Base-by-base conservation (phyloP, 2,329 filamentous ascomycete genomes). In the Hypomyces rosellus region DNA sequence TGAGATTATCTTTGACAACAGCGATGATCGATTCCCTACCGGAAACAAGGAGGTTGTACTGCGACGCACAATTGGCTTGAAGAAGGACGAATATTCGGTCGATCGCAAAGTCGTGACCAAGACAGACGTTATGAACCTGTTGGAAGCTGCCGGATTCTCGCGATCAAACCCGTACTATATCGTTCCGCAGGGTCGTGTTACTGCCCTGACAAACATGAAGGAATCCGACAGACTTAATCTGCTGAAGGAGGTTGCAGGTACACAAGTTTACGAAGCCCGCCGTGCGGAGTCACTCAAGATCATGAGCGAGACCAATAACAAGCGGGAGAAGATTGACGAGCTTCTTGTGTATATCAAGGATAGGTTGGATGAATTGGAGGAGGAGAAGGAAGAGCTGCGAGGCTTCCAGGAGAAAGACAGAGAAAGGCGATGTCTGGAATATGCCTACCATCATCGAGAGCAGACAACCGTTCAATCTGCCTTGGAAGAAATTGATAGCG, bases 121-220 rank as follows among this genome's bases (percentile, higher is more conserved):
- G 67, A 80, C 84, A 55, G 93, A 99, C 66, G 92, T 99, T 53
- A 88, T 95, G 76, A 95, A 96, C 66, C 79, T 99, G 36, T 80
- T 99, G 39, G 93, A 99, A 68, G 95, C 90, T 7, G 93, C 93
- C 13, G 93, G 93, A 16, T 97, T 99, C 69, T 97, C 92, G 54
- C 84, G 90, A 58, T 96, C 91, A 51, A 99, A 99, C 66, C 93
- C 93, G 22, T 99, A 97, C 76, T 99, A 99, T 68, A 99, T 99
- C 61, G 95, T 99, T 2, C 93, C 95, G 0, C 93, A 99, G 68
- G 93, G 93, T 48, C 89, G 93, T 64, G 91, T 99, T 53, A 97
- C 93, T 0, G 86, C 89, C 20, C 76, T 99, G 63, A 99, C 93
- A 41, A 99, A 97, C 67, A 99, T 99, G 93, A 96, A 96, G 69